Conservation (phyloP, 1,284 basidiomycete genomes). For the Malassezia cuniculi region DNA sequence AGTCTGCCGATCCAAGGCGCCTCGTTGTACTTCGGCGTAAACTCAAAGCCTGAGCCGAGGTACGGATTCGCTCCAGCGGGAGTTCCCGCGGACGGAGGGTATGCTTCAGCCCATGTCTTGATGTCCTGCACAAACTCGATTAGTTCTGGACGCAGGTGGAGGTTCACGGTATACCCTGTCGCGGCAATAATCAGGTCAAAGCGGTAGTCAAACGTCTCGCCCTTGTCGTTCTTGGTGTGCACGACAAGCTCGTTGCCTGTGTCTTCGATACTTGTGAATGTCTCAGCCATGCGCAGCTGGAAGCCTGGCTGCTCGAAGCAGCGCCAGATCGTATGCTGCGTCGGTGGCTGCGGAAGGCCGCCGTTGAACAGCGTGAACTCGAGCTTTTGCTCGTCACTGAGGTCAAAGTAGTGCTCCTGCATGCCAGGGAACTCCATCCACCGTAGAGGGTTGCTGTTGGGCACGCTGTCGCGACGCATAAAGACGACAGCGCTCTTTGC, state of each 20-base stretch:
- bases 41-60: conserved; percentile 6
- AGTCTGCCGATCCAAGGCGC: conserved; percentile 5
- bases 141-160: conserved; percentile 4
- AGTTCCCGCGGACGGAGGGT: conserved; percentile 1
- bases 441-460: conserved; percentile 4
- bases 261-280: conserved; percentile 1
- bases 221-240: conserved; percentile 1
- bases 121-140: conserved; percentile 4
- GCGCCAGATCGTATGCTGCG: conserved; percentile 10
- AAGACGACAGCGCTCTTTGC: conserved; percentile 2
- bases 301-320: conserved; percentile 3
- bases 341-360: conserved; percentile 6
- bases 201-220: not conserved
- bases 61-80: not conserved
- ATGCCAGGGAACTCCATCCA: conserved; percentile 12
- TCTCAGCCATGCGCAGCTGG: conserved; percentile 5
- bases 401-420: conserved; percentile 9
- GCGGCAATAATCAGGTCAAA: conserved; percentile 5
- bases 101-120: conserved; percentile 5
- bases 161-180: conserved; percentile 6
- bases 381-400: conserved; percentile 6
- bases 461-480: conserved; percentile 4
- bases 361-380: conserved; percentile 9
- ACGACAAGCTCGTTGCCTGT: not conserved
- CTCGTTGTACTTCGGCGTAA: not conserved